A percentile compares a stretch with the other conserved stretches of the same genome.
Evolutionary conservation across 345 rosid species (phyloP).

Genomic region (Lepidium sativum): DNA sequence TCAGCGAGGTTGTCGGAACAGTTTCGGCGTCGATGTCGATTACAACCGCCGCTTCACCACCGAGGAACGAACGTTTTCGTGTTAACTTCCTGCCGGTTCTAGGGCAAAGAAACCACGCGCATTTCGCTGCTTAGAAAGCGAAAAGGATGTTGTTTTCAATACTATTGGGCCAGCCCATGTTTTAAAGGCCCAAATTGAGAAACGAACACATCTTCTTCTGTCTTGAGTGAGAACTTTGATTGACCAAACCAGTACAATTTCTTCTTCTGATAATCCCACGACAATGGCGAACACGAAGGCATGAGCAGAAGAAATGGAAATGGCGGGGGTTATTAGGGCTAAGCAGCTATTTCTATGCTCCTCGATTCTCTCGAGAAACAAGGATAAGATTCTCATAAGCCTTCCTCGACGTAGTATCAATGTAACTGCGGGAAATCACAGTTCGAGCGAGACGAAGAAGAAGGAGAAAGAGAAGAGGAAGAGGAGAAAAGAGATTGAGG

Average conservation of each 20-base stretch:
- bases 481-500: conserved; percentile 16
- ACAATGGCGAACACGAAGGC: conserved; percentile 16
- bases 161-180: conserved; percentile 3
- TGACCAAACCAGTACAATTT: background rate
- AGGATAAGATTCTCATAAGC: background rate
- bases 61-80: conserved; percentile 26
- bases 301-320: conserved; percentile 19
- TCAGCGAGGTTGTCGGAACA: background rate
- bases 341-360: conserved; percentile 23
- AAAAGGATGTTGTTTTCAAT: conserved; percentile 23
- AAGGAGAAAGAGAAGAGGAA: conserved; percentile 26
- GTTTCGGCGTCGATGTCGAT: conserved; percentile 24
- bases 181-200: background rate
- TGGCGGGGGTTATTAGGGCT: conserved; percentile 26
- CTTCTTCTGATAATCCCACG: background rate
- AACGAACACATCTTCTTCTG: background rate
- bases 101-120: conserved; percentile 38
- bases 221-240: background rate
- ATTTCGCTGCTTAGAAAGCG: conserved; percentile 25
- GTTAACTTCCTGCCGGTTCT: conserved; percentile 37
- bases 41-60: conserved; percentile 24
- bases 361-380: background rate
- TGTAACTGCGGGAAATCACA: conserved; percentile 19
- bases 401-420: conserved; percentile 15
- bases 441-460: conserved; percentile 23